Conservation (phyloP, 2,329 filamentous ascomycete species). For the Hypomyces rosellus region DNA sequence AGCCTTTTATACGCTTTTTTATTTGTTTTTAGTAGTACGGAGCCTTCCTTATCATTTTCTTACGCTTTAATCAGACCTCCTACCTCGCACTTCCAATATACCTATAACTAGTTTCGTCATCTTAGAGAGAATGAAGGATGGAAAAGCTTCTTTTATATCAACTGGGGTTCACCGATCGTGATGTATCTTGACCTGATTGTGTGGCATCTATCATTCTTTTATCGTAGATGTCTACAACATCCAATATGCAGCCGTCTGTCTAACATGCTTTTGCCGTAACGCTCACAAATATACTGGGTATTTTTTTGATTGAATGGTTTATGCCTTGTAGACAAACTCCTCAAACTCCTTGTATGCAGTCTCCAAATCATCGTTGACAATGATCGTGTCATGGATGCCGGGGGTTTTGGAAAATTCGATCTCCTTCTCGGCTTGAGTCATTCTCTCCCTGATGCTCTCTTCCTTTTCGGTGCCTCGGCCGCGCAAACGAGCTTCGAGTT, state of each 20-base stretch:
- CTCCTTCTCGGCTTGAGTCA: conserved; percentile 67
- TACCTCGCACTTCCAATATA: conserved; percentile 26
- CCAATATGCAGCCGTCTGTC: not conserved
- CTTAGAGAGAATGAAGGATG: conserved; percentile 10
- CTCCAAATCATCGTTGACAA: conserved; percentile 40
- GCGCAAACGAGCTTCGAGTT: conserved; percentile 67
- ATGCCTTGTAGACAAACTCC: conserved; percentile 37
- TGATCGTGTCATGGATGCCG: conserved; percentile 42
- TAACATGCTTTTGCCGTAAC: not conserved
- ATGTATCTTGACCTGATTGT: not conserved
- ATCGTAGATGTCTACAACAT: not conserved
- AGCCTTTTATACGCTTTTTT: conserved; percentile 22
- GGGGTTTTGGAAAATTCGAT: conserved; percentile 64
- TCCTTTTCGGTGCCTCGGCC: conserved; percentile 75
- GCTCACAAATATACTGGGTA: not conserved
- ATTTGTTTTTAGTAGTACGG: conserved; percentile 32
- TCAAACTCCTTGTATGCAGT: conserved; percentile 49
- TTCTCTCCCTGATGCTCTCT: conserved; percentile 60
- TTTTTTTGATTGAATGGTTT: too few species aligned
- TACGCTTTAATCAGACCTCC: conserved; percentile 33
- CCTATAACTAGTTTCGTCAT: conserved; percentile 24
- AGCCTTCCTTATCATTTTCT: conserved; percentile 31
- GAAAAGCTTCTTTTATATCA: conserved; percentile 2
- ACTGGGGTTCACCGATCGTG: not conserved
- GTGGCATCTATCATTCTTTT: too few species aligned